Percentiles rank a stretch among this genome's conserved stretches.
phyloP scores from a whole-genome alignment of 768 basidiomycete genomes.

The Dictyophora rubrovolvata region DNA sequence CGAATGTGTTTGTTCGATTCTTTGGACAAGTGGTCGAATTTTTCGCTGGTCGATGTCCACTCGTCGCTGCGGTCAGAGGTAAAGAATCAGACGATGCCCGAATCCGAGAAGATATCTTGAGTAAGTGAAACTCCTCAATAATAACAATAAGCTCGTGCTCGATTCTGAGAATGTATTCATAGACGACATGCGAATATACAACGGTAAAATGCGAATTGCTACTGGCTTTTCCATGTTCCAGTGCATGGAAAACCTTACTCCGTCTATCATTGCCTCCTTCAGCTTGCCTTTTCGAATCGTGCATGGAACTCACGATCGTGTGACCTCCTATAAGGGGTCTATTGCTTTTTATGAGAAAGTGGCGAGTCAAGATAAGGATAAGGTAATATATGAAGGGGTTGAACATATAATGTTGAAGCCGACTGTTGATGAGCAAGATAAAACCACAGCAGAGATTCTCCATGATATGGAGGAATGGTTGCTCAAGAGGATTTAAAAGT shows the following conservation, averaged over 20 bases:
- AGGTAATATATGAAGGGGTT: constrained; percentile 27
- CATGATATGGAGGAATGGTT: constrained; percentile 25
- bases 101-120: constrained; percentile 26
- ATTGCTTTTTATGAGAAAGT: constrained; percentile 21
- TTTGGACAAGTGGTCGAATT: constrained; percentile 18
- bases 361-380: constrained; percentile 21
- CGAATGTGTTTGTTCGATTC: constrained; percentile 16
- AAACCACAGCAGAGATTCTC: constrained; percentile 23
- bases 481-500: constrained; percentile 13
- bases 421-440: constrained; percentile 22
- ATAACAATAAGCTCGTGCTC: too few species aligned
- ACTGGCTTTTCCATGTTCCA: constrained; percentile 24
- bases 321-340: constrained; percentile 21
- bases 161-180: too few species aligned
- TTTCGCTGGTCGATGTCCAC: constrained; percentile 20
- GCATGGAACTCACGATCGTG: constrained; percentile 26
- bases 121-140: constrained; percentile 18
- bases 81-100: constrained; percentile 28
- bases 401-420: constrained; percentile 28
- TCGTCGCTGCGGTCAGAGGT: constrained; percentile 22
- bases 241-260: constrained; percentile 19
- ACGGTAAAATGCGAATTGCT: constrained; percentile 23
- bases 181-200: constrained; percentile 23
- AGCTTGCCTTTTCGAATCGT: constrained; percentile 24
- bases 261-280: background rate